Conservation (phyloP, 2,329 filamentous ascomycete genomes). For the Trichoderma semiorbis region DNA sequence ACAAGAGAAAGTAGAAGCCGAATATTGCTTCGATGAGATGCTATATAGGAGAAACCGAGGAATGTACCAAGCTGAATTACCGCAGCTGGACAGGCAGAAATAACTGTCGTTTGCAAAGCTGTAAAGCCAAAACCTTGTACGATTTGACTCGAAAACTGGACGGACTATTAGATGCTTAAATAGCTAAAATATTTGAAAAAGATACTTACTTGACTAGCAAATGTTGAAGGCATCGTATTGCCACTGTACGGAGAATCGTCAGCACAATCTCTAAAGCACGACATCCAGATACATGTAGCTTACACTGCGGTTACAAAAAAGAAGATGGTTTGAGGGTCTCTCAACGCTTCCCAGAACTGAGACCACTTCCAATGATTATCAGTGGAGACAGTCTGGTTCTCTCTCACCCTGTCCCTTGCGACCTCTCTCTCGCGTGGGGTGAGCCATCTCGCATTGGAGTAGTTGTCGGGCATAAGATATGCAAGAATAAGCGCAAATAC, state of each 20-base stretch:
- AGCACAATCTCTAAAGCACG: background rate
- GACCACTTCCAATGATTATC: background rate
- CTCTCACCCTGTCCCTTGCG: background rate
- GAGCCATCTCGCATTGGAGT: background rate
- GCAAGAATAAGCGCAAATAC: background rate
- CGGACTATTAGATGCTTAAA: background rate
- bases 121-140: background rate
- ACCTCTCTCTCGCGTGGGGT: background rate
- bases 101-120: background rate
- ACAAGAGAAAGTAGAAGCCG: background rate
- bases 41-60: background rate
- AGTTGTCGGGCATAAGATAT: background rate
- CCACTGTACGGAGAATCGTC: background rate
- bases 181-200: background rate
- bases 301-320: background rate
- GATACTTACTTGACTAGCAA: background rate
- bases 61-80: background rate
- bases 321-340: background rate
- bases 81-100: background rate
- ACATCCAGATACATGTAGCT: background rate
- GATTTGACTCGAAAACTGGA: background rate
- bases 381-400: background rate
- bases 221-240: background rate
- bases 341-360: background rate
- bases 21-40: background rate